Conservation (phyloP, 495 filamentous ascomycete species). For the Penicillium chermesinum region DNA sequence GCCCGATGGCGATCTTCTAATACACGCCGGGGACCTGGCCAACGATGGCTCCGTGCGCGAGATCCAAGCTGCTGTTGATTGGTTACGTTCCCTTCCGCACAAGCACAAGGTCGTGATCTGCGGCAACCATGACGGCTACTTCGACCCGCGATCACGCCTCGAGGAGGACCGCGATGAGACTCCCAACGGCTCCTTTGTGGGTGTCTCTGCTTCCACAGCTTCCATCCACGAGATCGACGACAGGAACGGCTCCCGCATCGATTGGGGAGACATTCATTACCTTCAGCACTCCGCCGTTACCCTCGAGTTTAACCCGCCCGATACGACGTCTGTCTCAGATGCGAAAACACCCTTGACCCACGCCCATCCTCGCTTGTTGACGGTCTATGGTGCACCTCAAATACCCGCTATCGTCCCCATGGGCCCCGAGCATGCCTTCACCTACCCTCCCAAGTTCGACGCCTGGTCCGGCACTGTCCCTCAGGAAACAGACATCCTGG, state of each 20-base stretch:
- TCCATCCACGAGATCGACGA: conserved; percentile 41
- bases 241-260: conserved; percentile 33
- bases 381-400: conserved; percentile 60
- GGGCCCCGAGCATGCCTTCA: conserved; percentile 61
- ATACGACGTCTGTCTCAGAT: conserved; percentile 5
- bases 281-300: conserved; percentile 56
- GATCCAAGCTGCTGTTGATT: conserved; percentile 74
- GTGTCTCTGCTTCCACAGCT: conserved; percentile 36
- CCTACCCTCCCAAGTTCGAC: conserved; percentile 55
- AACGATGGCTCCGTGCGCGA: conserved; percentile 65
- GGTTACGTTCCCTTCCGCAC: conserved; percentile 69
- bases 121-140: conserved; percentile 86
- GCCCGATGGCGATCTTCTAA: conserved; percentile 76
- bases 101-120: conserved; percentile 74
- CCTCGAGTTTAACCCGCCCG: conserved; percentile 35
- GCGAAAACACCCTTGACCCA: conserved; percentile 11
- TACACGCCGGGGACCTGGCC: conserved; percentile 84
- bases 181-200: conserved; percentile 13
- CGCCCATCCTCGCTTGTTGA: conserved; percentile 36
- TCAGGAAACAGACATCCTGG: conserved; percentile 67
- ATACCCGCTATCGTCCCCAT: conserved; percentile 52
- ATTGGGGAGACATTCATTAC: conserved; percentile 58
- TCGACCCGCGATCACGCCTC: conserved; percentile 54
- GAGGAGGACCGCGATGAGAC: conserved; percentile 37
- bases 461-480: conserved; percentile 67